Evolutionary conservation across 805 yeast species (phyloP).

Genomic region (Yarrowia sp.): DNA sequence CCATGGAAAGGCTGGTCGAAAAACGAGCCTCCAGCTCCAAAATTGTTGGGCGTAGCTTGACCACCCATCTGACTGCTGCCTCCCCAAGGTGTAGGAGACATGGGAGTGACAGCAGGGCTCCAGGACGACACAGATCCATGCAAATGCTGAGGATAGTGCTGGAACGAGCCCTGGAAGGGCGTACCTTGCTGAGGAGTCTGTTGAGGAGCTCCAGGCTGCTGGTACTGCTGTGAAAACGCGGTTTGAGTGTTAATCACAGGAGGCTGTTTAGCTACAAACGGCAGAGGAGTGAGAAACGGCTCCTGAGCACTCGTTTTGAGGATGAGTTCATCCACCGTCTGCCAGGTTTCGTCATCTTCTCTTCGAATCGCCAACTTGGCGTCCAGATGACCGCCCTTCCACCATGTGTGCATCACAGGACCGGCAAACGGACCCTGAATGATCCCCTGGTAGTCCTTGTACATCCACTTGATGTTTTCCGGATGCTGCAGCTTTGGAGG

Average conservation of each 20-base stretch:
- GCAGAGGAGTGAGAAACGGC: conserved; percentile 59
- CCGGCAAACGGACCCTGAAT: conserved; percentile 85
- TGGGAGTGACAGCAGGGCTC: conserved; percentile 16
- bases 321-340: conserved; percentile 54
- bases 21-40: background rate
- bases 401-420: conserved; percentile 76
- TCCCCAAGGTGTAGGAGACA: conserved; percentile 26
- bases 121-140: conserved; percentile 12
- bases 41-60: conserved; percentile 8
- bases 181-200: background rate
- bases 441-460: conserved; percentile 64
- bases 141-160: conserved; percentile 15
- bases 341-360: conserved; percentile 51
- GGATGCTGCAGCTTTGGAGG: conserved; percentile 39
- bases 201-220: conserved; percentile 4
- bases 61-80: conserved; percentile 20
- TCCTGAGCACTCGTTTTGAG: conserved; percentile 47
- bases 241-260: conserved; percentile 1
- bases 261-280: conserved; percentile 11
- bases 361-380: conserved; percentile 58
- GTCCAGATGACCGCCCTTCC: conserved; percentile 55
- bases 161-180: conserved; percentile 11
- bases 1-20: conserved; percentile 23
- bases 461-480: conserved; percentile 60
- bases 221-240: conserved; percentile 11